These are phyloP conservation scores for Pichia manshurica DNA, from an alignment of 805 yeast species.

Conservation along the genomic window DNA sequence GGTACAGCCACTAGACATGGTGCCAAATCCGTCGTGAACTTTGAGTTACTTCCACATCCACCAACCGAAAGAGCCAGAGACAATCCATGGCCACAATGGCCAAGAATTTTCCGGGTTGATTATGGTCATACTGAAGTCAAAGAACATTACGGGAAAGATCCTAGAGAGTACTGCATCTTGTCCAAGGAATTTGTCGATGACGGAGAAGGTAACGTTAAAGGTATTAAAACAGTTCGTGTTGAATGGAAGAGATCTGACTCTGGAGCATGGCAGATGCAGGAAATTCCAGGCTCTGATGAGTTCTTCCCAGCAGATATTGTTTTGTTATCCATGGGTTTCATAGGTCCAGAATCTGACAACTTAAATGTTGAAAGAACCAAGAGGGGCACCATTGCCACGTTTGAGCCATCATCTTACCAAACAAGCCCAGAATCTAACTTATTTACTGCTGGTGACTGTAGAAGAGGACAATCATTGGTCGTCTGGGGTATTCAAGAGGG, in stretches of 20 bases:
- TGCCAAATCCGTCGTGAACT: constrained; percentile 88
- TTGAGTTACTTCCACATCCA: constrained; percentile 91
- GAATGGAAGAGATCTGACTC: constrained; percentile 95
- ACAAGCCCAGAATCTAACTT: constrained; percentile 59
- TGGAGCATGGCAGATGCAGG: constrained; percentile 99
- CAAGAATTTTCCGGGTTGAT: constrained; percentile 94
- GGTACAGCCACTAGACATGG: constrained; percentile 98
- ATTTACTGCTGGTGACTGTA: constrained; percentile 97
- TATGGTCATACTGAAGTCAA: constrained; percentile 96
- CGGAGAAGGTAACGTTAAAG: constrained; percentile 90
- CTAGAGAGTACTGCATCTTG: constrained; percentile 92
- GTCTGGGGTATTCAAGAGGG: constrained; percentile 99
- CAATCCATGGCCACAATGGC: constrained; percentile 99
- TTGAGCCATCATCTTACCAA: constrained; percentile 57
- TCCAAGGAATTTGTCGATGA: constrained; percentile 95
- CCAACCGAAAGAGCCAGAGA: constrained; percentile 81
- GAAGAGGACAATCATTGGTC: constrained; percentile 96
- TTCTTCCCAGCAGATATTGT: constrained; percentile 93
- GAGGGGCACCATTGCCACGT: constrained; percentile 78
- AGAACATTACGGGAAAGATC: constrained; percentile 93
- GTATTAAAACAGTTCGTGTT: constrained; percentile 92
- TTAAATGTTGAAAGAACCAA: constrained; percentile 63
- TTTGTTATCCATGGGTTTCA: constrained; percentile 92
- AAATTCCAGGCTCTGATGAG: constrained; percentile 91
- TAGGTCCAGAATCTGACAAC: constrained; percentile 88